Evolutionary conservation across 2,329 filamentous ascomycete genomes (phyloP), one percentile per base, ranked within the genome.

Genomic region (Paracoccidioides brasiliensis): DNA sequence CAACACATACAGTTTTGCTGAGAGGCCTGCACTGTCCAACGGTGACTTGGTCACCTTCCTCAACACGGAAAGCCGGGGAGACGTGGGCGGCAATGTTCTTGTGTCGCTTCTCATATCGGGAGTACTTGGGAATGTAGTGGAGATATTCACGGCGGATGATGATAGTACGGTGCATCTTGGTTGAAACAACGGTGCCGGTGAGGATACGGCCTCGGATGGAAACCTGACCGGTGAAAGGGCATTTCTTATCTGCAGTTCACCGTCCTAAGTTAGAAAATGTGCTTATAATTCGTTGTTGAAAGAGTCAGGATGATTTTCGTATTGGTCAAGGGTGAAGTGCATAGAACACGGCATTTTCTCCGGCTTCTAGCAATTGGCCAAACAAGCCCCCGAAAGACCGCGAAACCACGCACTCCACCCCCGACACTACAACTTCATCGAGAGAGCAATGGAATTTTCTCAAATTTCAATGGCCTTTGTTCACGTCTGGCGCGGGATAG

Each of bases 121-220:
- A 83, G 85, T 98, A 98, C 83, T 98, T 98, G 78, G 90, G 90
- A 75, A 98, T 87, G 81, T 88, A 98, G 83, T 98, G 93, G 63
- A 98, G 89, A 84, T 98, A 98, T 84, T 98, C 93, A 79, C 93
- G 86, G 77, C 93, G 93, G 83, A 98, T 94, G 80, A 98, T 86
- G 76, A 97, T 80, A 71, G 93, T 98, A 80, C 93, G 88, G 88
- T 98, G 93, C 93, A 98, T 98, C 88, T 98, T 98, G 80, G 93
- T 98, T 71, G 91, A 97, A 74, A 97, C 87, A 73, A 98, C 93
- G 74, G 90, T 96, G 73, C 93, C 93, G 75, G 91, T 97, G 67
- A 98, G 83, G 84, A 98, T 98, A 91, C 93, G 91, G 78, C 93
- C 93, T 81, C 93, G 93, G 82, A 98, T 98, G 66, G 93, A 97